These are phyloP conservation scores for Trypanosomatidae sp. DNA, from an alignment of 208 protist species.

Conservation along the genomic window DNA sequence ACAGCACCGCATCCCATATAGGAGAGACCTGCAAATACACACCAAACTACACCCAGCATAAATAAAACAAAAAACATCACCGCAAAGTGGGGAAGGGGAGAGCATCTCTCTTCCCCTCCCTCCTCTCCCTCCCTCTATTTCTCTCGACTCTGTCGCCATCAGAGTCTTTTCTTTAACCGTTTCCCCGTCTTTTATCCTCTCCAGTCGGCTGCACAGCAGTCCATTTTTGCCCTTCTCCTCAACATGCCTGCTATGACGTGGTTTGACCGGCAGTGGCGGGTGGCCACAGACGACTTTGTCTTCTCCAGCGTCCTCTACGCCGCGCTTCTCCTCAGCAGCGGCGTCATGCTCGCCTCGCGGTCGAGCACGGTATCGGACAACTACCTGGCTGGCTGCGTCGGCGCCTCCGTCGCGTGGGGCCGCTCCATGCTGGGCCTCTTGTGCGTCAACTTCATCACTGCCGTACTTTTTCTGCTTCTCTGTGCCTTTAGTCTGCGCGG, in stretches of 20 bases:
- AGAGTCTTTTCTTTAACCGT: too few species aligned
- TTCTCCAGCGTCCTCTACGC: slow-evolving; percentile 62
- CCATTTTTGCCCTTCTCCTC: too few species aligned
- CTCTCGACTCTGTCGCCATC: too few species aligned
- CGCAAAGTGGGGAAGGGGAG: too few species aligned
- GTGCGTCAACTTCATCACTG: slow-evolving; percentile 30
- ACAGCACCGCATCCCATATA: too few species aligned
- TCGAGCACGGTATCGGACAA: slow-evolving; percentile 11
- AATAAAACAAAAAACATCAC: too few species aligned
- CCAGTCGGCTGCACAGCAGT: too few species aligned
- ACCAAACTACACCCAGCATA: too few species aligned
- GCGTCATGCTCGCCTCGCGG: slow-evolving; percentile 14
- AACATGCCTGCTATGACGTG: slow-evolving; percentile 85
- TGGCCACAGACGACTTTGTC: slow-evolving; percentile 72
- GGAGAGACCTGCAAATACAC: too few species aligned
- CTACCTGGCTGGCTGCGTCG: slow-evolving; percentile 15
- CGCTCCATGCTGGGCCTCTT: slow-evolving; percentile 34
- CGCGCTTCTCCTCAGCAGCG: slow-evolving; percentile 23
- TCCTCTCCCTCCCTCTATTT: too few species aligned
- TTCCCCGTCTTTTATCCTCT: too few species aligned
- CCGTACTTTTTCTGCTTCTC: slow-evolving; percentile 37
- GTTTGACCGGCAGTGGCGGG: slow-evolving; percentile 71
- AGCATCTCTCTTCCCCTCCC: too few species aligned
- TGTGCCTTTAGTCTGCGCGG: slow-evolving; percentile 54
- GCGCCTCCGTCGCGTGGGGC: slow-evolving; percentile 8